Percentiles rank a stretch among this genome's conserved stretches.
Evolutionary conservation across 257 asterid genomes (phyloP).

Genomic region (Nicotiana noctiflora): DNA sequence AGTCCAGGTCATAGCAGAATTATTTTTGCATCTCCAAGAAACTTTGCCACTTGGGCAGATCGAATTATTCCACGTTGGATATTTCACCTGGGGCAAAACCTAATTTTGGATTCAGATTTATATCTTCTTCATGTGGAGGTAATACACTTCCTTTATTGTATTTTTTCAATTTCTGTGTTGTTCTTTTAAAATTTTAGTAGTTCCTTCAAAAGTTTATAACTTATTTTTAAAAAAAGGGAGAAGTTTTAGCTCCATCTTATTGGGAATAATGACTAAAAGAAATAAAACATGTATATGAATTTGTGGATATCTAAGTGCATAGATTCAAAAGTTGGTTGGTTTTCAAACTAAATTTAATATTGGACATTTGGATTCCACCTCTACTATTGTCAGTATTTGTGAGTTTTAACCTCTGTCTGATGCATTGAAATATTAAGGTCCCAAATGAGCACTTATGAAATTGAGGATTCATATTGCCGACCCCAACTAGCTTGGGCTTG

Average conservation of each 20-base stretch:
- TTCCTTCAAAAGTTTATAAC: background rate
- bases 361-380: background rate
- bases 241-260: background rate
- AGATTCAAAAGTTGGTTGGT: background rate
- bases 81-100: constrained; percentile 59
- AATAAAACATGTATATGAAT: too few relatives aligned
- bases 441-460: background rate
- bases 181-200: background rate
- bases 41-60: constrained; percentile 59
- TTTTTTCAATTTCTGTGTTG: background rate
- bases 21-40: constrained; percentile 61
- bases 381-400: background rate
- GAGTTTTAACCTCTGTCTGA: background rate
- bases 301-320: background rate
- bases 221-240: background rate
- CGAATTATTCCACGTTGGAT: constrained; percentile 64
- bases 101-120: constrained; percentile 69
- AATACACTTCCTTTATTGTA: background rate
- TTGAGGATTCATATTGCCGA: background rate
- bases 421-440: background rate
- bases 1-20: constrained; percentile 77
- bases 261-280: background rate
- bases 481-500: background rate
- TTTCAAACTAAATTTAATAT: background rate
- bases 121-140: constrained; percentile 79